Percentiles rank a stretch among this genome's conserved stretches.
phyloP scores from a whole-genome alignment of 2,329 filamentous ascomycete genomes.

The Colletotrichum falcatum region DNA sequence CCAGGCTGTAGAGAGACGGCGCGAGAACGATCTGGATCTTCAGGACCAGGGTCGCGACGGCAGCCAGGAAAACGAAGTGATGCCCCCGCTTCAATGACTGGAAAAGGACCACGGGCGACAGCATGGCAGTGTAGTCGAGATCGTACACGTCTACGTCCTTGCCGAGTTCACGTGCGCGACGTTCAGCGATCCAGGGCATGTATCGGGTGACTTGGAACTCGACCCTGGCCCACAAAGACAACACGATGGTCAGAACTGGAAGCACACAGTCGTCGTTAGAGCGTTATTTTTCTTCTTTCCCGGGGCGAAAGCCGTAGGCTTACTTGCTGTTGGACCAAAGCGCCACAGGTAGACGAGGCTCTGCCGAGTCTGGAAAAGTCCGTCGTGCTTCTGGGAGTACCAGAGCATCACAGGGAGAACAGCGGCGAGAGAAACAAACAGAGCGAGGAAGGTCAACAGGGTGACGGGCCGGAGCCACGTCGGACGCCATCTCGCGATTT shows the following conservation, averaged over 20 bases:
- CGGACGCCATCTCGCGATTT: conserved; percentile 2
- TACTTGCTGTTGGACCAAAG: conserved; percentile 25
- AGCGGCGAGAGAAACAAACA: conserved; percentile 8
- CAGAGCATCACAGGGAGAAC: conserved; percentile 8
- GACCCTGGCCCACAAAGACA: conserved; percentile 23
- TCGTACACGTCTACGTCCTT: conserved; percentile 2
- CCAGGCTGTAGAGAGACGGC: conserved; percentile 14
- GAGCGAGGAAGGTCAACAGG: not conserved
- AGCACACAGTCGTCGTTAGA: not conserved
- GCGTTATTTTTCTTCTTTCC: not conserved
- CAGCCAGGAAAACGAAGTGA: conserved; percentile 12
- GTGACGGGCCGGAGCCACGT: not conserved
- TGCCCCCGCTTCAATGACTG: conserved; percentile 16
- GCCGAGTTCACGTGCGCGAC: not conserved
- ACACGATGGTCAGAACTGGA: conserved; percentile 18
- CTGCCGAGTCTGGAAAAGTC: not conserved
- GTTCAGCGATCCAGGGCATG: conserved; percentile 29
- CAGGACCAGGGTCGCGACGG: conserved; percentile 8
- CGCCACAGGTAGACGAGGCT: conserved; percentile 25
- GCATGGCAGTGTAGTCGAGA: conserved; percentile 28
- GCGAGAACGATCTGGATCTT: conserved; percentile 31
- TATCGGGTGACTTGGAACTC: conserved; percentile 27
- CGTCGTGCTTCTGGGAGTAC: conserved; percentile 12
- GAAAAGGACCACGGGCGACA: conserved; percentile 23
- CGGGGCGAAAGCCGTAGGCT: not conserved